Evolutionary conservation across 176 grass and related monocot genomes (phyloP), one percentile per base, ranked within the genome.

Genomic region (Thalia dealbata): DNA sequence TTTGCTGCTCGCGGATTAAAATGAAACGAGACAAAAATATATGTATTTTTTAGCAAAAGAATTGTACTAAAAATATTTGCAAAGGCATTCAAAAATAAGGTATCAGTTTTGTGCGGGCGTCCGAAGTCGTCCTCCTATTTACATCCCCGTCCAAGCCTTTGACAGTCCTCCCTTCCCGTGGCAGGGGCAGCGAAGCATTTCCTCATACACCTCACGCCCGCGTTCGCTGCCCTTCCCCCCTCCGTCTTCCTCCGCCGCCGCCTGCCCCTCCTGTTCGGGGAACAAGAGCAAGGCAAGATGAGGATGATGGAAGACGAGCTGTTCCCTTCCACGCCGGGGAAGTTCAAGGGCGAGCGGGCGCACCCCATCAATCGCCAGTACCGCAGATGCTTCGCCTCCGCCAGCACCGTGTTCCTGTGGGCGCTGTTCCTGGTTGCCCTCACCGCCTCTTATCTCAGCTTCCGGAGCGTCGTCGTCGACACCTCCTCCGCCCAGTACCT

Each of bases 361-460:
- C 26, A 30, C 62, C 18, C 62, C 62, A 65, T 65, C 62, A 65
- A 65, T 65, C 62, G 62, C 27, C 62, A 65, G 13, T 65, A 32
- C 28, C 62, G 35, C 62, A 28, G 27, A 32, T 65, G 62, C 29
- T 65, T 65, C 62, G 62, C 62, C 13, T 65, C 62, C 3, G 35
- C 26, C 6, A 32, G 62, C 62, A 65, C 28, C 26, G 35, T 65
- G 62, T 65, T 65, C 62, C 14, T 65, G 27, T 65, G 62, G 62
- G 62, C 62, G 62, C 14, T 65, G 14, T 38, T 65, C 5, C 18
- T 65, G 62, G 35, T 65, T 6, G 62, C 62, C n/a, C 62, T 65
- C 62, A 65, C 26, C 26, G 62, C 62, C 10, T 65, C 62, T n/a
- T 65, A 65, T 32, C 62, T 65, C 14, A 65, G 62, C 12, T 65